phyloP scores from a whole-genome alignment of 2,329 filamentous ascomycete species.

The Pseudogymnoascus sp. region DNA sequence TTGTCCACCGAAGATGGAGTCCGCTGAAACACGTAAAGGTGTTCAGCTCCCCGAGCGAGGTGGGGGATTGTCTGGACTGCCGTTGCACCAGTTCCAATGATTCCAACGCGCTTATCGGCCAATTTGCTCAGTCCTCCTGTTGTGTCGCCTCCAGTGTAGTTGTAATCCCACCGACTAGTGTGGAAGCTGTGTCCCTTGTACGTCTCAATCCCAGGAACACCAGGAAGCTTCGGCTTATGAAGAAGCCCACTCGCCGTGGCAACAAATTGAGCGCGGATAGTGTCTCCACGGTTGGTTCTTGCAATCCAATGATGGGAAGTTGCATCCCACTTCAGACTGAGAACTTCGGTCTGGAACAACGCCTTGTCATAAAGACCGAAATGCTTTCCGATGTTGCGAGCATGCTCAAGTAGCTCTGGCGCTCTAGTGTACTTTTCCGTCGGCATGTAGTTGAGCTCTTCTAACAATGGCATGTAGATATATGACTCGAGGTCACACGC shows the following conservation, averaged over 20 bases:
- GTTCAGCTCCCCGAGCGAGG: slow-evolving; percentile 40
- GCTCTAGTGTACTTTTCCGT: slow-evolving; percentile 22
- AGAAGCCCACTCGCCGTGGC: slow-evolving; percentile 36
- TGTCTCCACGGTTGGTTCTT: neutral
- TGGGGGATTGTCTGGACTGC: slow-evolving; percentile 25
- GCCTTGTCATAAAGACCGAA: neutral
- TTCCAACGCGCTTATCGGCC: slow-evolving; percentile 14
- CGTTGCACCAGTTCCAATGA: slow-evolving; percentile 19
- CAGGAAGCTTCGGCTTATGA: slow-evolving; percentile 37
- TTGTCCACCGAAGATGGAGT: slow-evolving; percentile 39
- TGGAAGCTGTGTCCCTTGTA: slow-evolving; percentile 38
- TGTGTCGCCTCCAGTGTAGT: slow-evolving; percentile 30
- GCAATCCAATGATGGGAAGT: slow-evolving; percentile 6
- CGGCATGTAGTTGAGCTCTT: slow-evolving; percentile 54
- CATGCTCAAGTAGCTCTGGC: slow-evolving; percentile 1
- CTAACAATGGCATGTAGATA: slow-evolving; percentile 53
- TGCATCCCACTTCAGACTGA: slow-evolving; percentile 12
- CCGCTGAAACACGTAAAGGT: slow-evolving; percentile 36
- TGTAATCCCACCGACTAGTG: slow-evolving; percentile 37
- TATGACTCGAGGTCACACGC: slow-evolving; percentile 53
- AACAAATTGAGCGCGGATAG: slow-evolving; percentile 30
- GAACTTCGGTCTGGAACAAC: slow-evolving; percentile 9
- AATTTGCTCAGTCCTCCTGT: slow-evolving; percentile 26
- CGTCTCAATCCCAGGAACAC: slow-evolving; percentile 30
- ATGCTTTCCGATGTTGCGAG: neutral